Conservation (phyloP, 176 grass and related monocot genomes). For the Eremochloa ophiuroides region DNA sequence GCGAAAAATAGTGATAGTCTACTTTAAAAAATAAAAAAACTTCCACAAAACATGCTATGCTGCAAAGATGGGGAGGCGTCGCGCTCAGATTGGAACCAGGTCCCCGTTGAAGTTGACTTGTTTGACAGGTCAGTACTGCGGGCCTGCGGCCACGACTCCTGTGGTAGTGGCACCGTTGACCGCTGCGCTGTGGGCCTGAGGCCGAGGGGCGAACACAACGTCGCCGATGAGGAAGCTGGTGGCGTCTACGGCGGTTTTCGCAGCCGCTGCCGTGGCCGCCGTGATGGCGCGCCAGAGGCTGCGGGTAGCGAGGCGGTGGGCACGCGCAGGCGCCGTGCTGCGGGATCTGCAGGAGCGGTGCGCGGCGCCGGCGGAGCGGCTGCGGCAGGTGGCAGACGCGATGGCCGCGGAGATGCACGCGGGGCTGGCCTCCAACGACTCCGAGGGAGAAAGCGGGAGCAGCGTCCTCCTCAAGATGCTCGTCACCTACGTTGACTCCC, state of each 20-base stretch:
- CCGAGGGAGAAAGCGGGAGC: conserved; percentile 39
- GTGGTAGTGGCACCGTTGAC: background rate
- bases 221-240: conserved; percentile 41
- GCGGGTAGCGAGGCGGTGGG: conserved; percentile 34
- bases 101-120: too few species aligned
- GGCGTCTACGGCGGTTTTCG: conserved; percentile 9
- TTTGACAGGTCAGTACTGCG: background rate
- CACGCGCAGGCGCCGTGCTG: conserved; percentile 37
- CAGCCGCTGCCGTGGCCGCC: conserved; percentile 27
- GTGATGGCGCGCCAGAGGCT: conserved; percentile 31
- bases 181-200: background rate
- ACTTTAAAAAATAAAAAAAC: too few species aligned
- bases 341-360: conserved; percentile 45
- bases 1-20: too few species aligned
- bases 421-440: conserved; percentile 46
- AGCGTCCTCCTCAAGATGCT: conserved; percentile 59
- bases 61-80: too few species aligned
- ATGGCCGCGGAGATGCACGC: conserved; percentile 80
- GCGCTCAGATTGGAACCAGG: too few species aligned
- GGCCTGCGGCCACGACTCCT: background rate
- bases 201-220: background rate
- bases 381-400: conserved; percentile 67
- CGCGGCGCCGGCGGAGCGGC: conserved; percentile 45
- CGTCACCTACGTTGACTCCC: conserved; percentile 78
- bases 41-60: too few species aligned